Base-by-base conservation (phyloP, 2,329 filamentous ascomycete species). In the Bipolaris zeicola region DNA sequence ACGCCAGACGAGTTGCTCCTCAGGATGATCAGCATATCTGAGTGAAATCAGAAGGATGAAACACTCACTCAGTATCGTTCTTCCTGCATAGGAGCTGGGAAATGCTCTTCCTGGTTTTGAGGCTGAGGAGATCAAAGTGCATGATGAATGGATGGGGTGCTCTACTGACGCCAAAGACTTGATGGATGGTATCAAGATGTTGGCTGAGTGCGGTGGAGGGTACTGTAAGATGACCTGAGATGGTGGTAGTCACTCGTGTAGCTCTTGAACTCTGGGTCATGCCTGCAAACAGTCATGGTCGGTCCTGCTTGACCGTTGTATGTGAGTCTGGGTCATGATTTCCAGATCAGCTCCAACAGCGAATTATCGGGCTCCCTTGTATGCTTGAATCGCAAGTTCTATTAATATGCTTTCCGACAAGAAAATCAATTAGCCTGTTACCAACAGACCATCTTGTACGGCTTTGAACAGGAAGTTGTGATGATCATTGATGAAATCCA, bases 21-120 rank as follows among this genome's bases (percentile, higher is more conserved):
- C 42, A 20, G 22, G 14, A 38, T 7, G 37, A 41, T 63, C 11
- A 63, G 58, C 24, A 51, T 37, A 3, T 38, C 11, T 38, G 3
- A 47, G n/a, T 20, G 6, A 13, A 20, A 18, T 11, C 1, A 28
- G 14, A 4, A 42, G 14, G 11, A 22, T 8, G 6, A 5, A 10
- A 6, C 4, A 55, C 52, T 31, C 26, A 50, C 42, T 28, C 26
- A 10, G 46, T 14, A 14, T 20, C 26, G n/a, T 34, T 50, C 5
- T 62, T 45, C n/a, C 49, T 50, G 33, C 60, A 58, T 61, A 69
- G 66, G 54, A 73, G 64, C 14, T 65, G 68, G 5, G 69, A 66
- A 37, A 72, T 54, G 42, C 71, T 73, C 59, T 69, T 72, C 52
- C 66, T 74, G 11, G 67, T 65, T 49, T 63, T 62, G 41, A 71